phyloP scores from a whole-genome alignment of 164 flowering plant genomes.

The Malania oleifera region DNA sequence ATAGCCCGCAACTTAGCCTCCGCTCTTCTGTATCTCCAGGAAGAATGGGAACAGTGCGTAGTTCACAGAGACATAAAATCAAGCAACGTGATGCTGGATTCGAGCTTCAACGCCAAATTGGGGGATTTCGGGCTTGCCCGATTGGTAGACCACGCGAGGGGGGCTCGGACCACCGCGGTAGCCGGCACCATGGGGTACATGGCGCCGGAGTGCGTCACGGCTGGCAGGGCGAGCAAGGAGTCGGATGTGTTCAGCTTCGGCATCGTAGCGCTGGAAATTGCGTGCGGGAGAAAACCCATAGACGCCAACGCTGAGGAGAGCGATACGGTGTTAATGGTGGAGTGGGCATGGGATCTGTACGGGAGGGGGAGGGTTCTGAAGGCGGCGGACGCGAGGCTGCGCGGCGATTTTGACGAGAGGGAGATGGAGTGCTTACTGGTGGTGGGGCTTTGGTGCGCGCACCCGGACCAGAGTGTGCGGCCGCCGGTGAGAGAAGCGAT shows the following conservation, averaged over 20 bases:
- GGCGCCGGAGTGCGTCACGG: slow-evolving; percentile 38
- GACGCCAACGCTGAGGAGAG: slow-evolving; percentile 9
- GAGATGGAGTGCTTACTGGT: slow-evolving; percentile 28
- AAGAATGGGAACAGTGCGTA: slow-evolving; percentile 32
- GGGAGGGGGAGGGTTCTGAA: slow-evolving; percentile 24
- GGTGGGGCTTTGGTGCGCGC: slow-evolving; percentile 46
- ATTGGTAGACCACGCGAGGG: slow-evolving; percentile 16
- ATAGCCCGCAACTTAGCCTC: slow-evolving; percentile 29
- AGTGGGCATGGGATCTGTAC: slow-evolving; percentile 41
- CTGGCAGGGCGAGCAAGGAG: slow-evolving; percentile 45
- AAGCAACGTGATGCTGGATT: slow-evolving; percentile 36
- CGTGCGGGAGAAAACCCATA: slow-evolving; percentile 36
- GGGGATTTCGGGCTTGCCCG: slow-evolving; percentile 36
- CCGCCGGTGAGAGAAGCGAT: slow-evolving; percentile 32
- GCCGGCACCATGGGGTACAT: slow-evolving; percentile 50
- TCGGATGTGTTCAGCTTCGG: slow-evolving; percentile 58
- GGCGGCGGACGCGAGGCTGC: slow-evolving; percentile 20
- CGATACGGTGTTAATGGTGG: background rate
- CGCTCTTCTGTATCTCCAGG: slow-evolving; percentile 37
- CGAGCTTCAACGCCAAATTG: slow-evolving; percentile 27
- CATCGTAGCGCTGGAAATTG: slow-evolving; percentile 46
- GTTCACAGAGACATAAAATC: slow-evolving; percentile 35
- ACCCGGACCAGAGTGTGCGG: slow-evolving; percentile 27
- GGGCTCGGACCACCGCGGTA: slow-evolving; percentile 19
- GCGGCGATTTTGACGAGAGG: slow-evolving; percentile 11